phyloP scores from a whole-genome alignment of 495 filamentous ascomycete species.

The Podospora fimiseda region DNA sequence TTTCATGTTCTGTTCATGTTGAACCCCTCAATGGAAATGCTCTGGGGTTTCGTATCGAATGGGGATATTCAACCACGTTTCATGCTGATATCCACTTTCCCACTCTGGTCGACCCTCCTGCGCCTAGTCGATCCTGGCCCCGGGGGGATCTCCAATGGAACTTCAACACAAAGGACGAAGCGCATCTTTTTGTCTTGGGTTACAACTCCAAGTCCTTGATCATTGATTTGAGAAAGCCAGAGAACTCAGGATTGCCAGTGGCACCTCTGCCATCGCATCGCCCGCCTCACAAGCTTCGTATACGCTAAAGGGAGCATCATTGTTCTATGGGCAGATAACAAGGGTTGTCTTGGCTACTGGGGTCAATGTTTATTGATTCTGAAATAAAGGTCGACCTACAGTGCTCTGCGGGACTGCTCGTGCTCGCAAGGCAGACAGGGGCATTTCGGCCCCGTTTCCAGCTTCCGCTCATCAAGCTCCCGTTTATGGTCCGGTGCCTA shows the following conservation, averaged over 20 bases:
- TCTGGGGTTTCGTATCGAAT: slow-evolving; percentile 10
- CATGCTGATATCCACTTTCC: slow-evolving; percentile 11
- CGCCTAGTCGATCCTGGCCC: slow-evolving; percentile 6
- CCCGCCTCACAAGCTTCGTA: neutral
- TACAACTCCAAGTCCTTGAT: neutral
- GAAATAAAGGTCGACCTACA: neutral
- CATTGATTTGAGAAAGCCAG: neutral
- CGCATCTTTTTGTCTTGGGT: neutral
- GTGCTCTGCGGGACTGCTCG: neutral
- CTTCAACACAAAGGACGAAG: neutral
- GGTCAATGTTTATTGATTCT: neutral
- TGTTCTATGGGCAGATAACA: neutral
- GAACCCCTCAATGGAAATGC: slow-evolving; percentile 6
- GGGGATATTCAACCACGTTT: slow-evolving; percentile 13
- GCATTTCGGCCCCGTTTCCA: neutral
- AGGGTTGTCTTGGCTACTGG: neutral
- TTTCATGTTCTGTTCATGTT: slow-evolving; percentile 10
- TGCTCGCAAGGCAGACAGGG: neutral
- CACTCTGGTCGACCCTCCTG: neutral
- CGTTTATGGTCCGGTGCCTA: neutral
- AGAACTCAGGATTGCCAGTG: no score
- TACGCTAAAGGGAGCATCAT: no score
- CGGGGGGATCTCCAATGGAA: slow-evolving; percentile 1
- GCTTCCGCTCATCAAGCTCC: neutral
- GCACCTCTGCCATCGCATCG: no score